Evolutionary conservation across 345 rosid species (phyloP), one percentile per base, ranked within the genome.

Genomic region (Camelina sativa): DNA sequence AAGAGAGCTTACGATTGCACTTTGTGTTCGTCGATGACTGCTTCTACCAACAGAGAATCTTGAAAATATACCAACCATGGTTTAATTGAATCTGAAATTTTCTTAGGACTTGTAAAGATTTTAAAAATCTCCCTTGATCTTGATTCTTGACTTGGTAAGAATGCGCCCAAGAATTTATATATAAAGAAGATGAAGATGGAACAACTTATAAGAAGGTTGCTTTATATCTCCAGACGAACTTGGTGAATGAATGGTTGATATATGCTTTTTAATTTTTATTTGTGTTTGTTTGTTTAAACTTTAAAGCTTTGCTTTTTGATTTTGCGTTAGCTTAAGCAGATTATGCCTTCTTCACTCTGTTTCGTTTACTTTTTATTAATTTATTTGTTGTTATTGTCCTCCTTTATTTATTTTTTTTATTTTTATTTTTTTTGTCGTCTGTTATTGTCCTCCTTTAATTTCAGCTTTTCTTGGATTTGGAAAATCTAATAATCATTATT

Each of bases 31-130:
- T 64, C 98, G 83, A 79, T 91, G 98, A 34, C 87, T 85, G 61
- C 73, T 80, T 81, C 84, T 83, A 30, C 89, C 84, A 50, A 80
- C 89, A 80, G 94, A 84, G 80, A 94, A 90, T 75, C 91, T 91
- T 6, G 98, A 87, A 82, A 91, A 94, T 65, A 94, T 70, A 77
- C 98, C 95, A 82, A 94, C 98, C 98, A 91, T 94, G 52, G 53
- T 68, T 57, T 70, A 32, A 76, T 54, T 54, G 52, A 69, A 61
- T 69, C 69, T 51, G 58, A 34, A 34, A 34, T 9, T 41, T 48
- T 62, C 52, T 40, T 16, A 2, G 22, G n/a, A 53, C 17, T 69
- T 65, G 0, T 52, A 34, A 35, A 44, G 50, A 65, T 34, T 34
- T 28, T 28, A 28, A 28, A 73, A 72, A 20, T 40, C 69, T 23